Evolutionary conservation across 192 early-diverging fungal genomes (phyloP), one percentile per base, ranked within the genome.

Genomic region (Umbelopsis sp.): DNA sequence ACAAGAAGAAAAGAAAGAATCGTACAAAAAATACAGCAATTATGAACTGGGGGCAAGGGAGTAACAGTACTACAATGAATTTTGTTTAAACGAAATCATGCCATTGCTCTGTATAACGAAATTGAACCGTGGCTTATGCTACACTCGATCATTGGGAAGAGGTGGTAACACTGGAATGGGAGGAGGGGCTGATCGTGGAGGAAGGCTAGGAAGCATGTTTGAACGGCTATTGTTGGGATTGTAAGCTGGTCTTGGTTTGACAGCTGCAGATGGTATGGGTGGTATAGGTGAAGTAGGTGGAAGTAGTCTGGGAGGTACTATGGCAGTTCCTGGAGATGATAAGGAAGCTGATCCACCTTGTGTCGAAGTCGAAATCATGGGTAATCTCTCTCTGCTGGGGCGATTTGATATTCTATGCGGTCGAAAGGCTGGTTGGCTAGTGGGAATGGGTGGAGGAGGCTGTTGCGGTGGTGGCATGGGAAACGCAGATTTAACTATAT

Each of bases 381-480:
- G 26, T 3, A 62, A 16, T n/a, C 34, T 62, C 17, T 62, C 56
- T 32, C 56, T 10, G 34, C 56, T 62, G 5, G 56, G 29, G 3
- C 31, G 56, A 62, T 14, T 20, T 8, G 56, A 62, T 34, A 62
- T 31, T 62, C 56, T 29, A 34, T 29, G 56, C 17, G 56, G 56
- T 34, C 26, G 56, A 62, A 20, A 62, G 7, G n/a, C 56, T 20
- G 56, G 31, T 34, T 36, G 56, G n/a, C 31, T 29, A 36, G 56
- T n/a, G 1, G 56, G 56, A 62, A 62, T 62, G 3, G 56, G 56
- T n/a, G 56, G 56, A 32, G 56, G 56, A 32, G 56, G 56, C 17
- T 62, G 56, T 32, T 62, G 56, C 2, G 56, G 56, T 34, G 56
- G 56, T 20, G 56, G 56, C 56, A 62, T 62, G 11, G 56, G 56